Percentiles rank a stretch among this genome's conserved stretches.
Evolutionary conservation across 2,329 filamentous ascomycete genomes (phyloP).

Genomic region (Cadophora sp.): DNA sequence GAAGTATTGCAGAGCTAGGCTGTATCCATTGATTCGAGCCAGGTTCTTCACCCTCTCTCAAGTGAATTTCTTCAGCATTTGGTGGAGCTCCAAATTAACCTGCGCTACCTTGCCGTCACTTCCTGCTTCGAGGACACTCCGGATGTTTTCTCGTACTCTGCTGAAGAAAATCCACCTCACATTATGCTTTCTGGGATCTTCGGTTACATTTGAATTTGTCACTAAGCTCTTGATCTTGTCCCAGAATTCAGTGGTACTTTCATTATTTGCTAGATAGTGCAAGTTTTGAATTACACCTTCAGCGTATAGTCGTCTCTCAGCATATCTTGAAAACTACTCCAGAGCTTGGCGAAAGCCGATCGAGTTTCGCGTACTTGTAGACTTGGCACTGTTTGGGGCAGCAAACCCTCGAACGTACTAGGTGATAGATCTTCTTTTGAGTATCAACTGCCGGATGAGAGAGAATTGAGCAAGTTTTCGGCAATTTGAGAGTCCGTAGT

Average conservation of each 20-base stretch:
- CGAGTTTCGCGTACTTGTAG: background rate
- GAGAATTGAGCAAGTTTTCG: background rate
- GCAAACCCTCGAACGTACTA: background rate
- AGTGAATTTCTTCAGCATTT: constrained; percentile 4
- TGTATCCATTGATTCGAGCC: background rate
- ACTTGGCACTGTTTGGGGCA: background rate
- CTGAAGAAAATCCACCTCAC: background rate
- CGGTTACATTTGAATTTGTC: background rate
- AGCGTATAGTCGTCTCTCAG: background rate
- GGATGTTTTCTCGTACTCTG: background rate
- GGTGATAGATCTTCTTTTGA: background rate
- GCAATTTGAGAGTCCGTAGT: background rate
- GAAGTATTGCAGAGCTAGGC: constrained; percentile 1
- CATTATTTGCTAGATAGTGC: background rate
- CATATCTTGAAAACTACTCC: background rate
- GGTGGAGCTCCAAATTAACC: background rate
- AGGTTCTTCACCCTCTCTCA: background rate
- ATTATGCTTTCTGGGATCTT: background rate
- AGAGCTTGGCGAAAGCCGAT: background rate
- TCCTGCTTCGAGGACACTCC: background rate
- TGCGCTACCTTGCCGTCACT: background rate
- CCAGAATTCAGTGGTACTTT: background rate
- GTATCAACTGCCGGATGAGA: constrained; percentile 1
- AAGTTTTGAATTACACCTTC: background rate
- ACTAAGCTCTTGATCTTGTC: background rate